phyloP scores from a whole-genome alignment of 2,329 filamentous ascomycete genomes.

The Ascochyta rabiei region DNA sequence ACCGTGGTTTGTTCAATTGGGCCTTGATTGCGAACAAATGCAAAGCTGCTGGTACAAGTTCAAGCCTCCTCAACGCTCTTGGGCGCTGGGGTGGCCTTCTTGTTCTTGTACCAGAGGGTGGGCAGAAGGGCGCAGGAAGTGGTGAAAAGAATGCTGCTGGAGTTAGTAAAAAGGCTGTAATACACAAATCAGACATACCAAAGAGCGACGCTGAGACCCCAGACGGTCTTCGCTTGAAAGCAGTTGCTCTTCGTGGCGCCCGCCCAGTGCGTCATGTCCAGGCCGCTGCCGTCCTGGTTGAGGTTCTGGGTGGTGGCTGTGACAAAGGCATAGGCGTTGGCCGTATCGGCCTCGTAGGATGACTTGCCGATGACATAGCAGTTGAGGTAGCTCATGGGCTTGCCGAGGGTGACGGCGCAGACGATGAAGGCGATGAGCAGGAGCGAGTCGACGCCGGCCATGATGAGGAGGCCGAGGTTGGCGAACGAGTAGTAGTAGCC shows the following conservation, averaged over 20 bases:
- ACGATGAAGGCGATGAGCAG: slow-evolving; percentile 80
- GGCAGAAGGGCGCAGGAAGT: slow-evolving; percentile 54
- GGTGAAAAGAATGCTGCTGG: slow-evolving; percentile 52
- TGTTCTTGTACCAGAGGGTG: slow-evolving; percentile 57
- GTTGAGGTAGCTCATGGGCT: slow-evolving; percentile 77
- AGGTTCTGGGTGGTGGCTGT: slow-evolving; percentile 60
- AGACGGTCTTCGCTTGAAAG: slow-evolving; percentile 83
- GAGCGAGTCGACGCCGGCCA: slow-evolving; percentile 69
- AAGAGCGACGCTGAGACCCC: slow-evolving; percentile 82
- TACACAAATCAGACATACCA: slow-evolving; percentile 56
- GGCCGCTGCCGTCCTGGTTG: slow-evolving; percentile 55
- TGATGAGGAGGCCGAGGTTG: slow-evolving; percentile 74
- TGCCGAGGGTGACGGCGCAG: slow-evolving; percentile 77
- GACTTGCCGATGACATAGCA: slow-evolving; percentile 65
- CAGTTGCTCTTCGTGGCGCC: slow-evolving; percentile 71
- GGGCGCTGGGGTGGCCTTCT: slow-evolving; percentile 49
- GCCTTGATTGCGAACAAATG: neutral
- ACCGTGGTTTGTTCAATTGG: neutral
- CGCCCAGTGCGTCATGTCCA: slow-evolving; percentile 62
- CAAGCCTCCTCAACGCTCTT: slow-evolving; percentile 44
- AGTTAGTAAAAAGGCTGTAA: slow-evolving; percentile 14
- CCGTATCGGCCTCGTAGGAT: slow-evolving; percentile 51
- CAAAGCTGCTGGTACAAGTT: neutral
- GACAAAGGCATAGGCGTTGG: slow-evolving; percentile 60
- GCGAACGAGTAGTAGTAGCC: slow-evolving; percentile 83